Evolutionary conservation across 2,329 filamentous ascomycete genomes (phyloP).

Genomic region (Cladosporium sp.): DNA sequence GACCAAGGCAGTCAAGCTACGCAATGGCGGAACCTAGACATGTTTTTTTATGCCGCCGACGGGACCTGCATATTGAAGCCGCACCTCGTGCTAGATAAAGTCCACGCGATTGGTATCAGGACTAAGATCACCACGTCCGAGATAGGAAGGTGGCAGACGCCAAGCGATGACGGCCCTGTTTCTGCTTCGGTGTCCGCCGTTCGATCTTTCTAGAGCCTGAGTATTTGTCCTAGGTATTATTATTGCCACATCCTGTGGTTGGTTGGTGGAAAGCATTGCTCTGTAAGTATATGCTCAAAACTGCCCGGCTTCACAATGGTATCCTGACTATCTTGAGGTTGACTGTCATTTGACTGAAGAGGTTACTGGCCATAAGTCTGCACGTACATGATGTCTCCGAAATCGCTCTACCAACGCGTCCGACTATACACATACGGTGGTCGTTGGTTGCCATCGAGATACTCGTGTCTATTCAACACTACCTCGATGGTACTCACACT

Average conservation of each 20-base stretch:
- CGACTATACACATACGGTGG: not conserved
- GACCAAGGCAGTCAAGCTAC: not conserved
- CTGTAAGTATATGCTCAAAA: not conserved
- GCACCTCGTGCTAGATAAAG: constrained; percentile 11
- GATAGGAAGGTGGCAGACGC: constrained; percentile 11
- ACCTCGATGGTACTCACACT: too few relatives aligned
- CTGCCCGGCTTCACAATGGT: not conserved
- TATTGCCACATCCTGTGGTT: not conserved
- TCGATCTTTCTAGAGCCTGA: not conserved
- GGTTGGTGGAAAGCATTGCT: not conserved
- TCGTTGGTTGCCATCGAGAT: too few relatives aligned
- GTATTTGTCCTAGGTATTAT: not conserved
- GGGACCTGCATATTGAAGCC: constrained; percentile 10
- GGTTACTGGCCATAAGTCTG: not conserved
- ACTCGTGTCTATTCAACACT: too few relatives aligned
- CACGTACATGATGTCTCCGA: not conserved
- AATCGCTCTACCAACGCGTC: not conserved
- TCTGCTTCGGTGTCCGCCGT: not conserved
- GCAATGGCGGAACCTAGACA: not conserved
- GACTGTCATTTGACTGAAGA: not conserved
- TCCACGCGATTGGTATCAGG: constrained; percentile 11
- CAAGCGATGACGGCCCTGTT: constrained; percentile 9
- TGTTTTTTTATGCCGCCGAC: not conserved
- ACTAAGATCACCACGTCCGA: not conserved
- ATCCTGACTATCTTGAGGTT: not conserved